Evolutionary conservation across 2,329 filamentous ascomycete species (phyloP).

Genomic region (Cladosporium colombiae): DNA sequence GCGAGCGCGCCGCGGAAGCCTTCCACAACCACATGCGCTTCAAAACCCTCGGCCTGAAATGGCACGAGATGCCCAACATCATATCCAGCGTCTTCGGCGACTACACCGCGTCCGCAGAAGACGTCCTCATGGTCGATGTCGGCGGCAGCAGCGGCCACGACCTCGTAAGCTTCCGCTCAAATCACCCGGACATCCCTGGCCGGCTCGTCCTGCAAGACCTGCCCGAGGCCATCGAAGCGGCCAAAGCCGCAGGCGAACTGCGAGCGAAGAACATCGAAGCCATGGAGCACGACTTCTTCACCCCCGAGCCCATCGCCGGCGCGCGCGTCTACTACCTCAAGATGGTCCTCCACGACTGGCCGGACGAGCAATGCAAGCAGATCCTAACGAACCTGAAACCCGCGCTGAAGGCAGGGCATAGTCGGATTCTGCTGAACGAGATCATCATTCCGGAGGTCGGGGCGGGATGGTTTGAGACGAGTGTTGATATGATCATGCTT

Average conservation of each 20-base stretch:
- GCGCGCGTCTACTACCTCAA: conserved; percentile 25
- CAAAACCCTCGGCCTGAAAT: conserved; percentile 15
- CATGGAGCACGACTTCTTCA: conserved; percentile 37
- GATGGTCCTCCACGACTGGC: conserved; percentile 28
- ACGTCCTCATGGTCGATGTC: conserved; percentile 31
- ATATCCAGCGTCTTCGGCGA: neutral
- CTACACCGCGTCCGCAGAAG: conserved; percentile 9
- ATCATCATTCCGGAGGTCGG: conserved; percentile 26
- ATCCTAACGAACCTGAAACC: conserved; percentile 24
- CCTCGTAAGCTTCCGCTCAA: conserved; percentile 24
- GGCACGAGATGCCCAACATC: conserved; percentile 19
- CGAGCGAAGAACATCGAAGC: conserved; percentile 23
- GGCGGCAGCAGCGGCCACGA: conserved; percentile 31
- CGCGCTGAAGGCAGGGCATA: conserved; percentile 25
- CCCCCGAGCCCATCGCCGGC: conserved; percentile 33
- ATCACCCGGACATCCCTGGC: conserved; percentile 23
- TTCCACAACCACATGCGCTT: conserved; percentile 21
- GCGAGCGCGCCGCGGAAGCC: neutral
- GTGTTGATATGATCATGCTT: conserved; percentile 26
- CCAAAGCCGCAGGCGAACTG: conserved; percentile 21
- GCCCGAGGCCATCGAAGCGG: conserved; percentile 11
- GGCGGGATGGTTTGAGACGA: conserved; percentile 22
- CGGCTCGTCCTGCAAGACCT: conserved; percentile 34
- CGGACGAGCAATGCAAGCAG: conserved; percentile 23
- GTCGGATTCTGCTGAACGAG: conserved; percentile 29